Base-by-base conservation (phyloP, 106 monocot species). In the Dendrobium catenatum region DNA sequence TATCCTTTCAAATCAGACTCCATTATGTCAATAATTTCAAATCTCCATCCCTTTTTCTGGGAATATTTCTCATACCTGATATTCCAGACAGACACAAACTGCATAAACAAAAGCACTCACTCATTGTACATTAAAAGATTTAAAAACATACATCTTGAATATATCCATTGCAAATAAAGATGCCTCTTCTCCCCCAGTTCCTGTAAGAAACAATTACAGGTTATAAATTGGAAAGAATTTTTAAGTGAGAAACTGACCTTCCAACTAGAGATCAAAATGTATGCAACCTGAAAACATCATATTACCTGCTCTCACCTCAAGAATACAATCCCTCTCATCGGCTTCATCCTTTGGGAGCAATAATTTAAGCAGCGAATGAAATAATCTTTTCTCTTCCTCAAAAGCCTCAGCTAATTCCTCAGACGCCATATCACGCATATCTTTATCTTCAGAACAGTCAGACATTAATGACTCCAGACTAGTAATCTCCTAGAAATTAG, bases 301-400 rank as follows among this genome's bases (percentile, higher is more conserved):
- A 27, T 83, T 87, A 97, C 97, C 98, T 91, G 98, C 98, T 82
- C 98, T 90, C 80, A 98, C 98, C 82, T 98, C 98, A 85, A 98
- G 79, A 79, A 98, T 95, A 48, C 95, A 93, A 79, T 93, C 98
- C 77, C 87, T 91, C 76, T 93, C 95, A 87, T 98, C 95, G 51
- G 94, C 98, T 83, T 98, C 95, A 90, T 98, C 98, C 76, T 91
- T 98, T 17, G 98, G 98, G 68, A 98, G 90, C 70, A 98, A 82
- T 75, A 83, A 82, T 83, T 89, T 92, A 47, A 98, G 91, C 47
- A 98, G 82, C 40, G 55, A 51, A 82, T 87, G 42, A 20, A 89
- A 90, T 77, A 95, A 83, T 11, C 43, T 83, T 58, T 87, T 93
- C 82, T 98, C 88, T 72, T 93, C 86, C 67, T 85, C 88, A 46